Evolutionary conservation across 495 filamentous ascomycete genomes (phyloP), one percentile per base, ranked within the genome.

Genomic region (Aspergillus sclerotiicarbonarius): DNA sequence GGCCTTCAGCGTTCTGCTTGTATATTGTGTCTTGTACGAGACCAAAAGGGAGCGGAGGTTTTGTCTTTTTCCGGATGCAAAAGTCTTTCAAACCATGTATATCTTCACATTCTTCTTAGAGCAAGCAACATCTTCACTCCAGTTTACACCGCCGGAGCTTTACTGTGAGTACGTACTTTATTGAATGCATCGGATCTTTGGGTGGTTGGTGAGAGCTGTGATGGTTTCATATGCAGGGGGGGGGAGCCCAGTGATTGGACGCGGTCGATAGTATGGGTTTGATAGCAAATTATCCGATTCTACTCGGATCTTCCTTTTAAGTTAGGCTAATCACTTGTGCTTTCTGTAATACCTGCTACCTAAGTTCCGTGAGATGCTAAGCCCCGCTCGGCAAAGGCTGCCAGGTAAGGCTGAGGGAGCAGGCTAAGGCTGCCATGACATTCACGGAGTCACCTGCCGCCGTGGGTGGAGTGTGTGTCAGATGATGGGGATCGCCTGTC

Each of bases 381-480:
- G 13, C 21, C 29, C n/a, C 21, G 46, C 29, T 31, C 8, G 46
- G 3, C 25, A 13, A 21, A 3, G 8, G 21, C 21, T 54, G 32
- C n/a, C 9, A 19, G 12, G 44, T 52, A 51, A 59, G 56, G 59
- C 59, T 61, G 58, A 57, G 43, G 43, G 20, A 48, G 52, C 32
- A 19, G 51, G 41, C 43, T 10, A 53, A 58, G 29, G 49, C 49
- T 53, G 59, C 49, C 54, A 56, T 41, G 35, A 37, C 21, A 48
- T 51, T 48, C 32, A 29, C 29, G 30, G 21, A 49, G 59, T 65
- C 62, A 65, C 44, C 62, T 62, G 59, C 54, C 51, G 33, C n/a
- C 31, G 29, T 39, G 54, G 60, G 56, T 52, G 53, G 62, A 57
- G 50, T 47, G 4, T 44, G 48, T 41, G 59, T 65, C 62, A 65